Conservation (phyloP, 2,329 filamentous ascomycete species). For the Talaromyces verruculosus region DNA sequence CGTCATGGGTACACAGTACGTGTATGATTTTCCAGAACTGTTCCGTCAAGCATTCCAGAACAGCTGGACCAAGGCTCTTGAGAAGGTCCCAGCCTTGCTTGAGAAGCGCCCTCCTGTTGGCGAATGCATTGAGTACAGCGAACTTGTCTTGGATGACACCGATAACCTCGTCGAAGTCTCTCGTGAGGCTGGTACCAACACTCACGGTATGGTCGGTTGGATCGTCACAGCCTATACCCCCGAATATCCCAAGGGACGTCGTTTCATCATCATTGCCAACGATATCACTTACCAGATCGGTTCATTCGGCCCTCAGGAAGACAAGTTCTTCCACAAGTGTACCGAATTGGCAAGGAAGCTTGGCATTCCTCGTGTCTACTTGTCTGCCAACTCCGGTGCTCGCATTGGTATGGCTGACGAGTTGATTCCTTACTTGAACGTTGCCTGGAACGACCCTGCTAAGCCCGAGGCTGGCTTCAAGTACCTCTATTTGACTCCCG, state of each 20-base stretch:
- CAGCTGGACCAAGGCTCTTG: constrained; percentile 76
- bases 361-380: constrained; percentile 93
- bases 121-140: constrained; percentile 90
- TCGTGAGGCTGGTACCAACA: constrained; percentile 92
- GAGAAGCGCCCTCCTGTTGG: constrained; percentile 81
- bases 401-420: constrained; percentile 96
- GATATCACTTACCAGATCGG: constrained; percentile 99
- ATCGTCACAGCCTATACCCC: constrained; percentile 91
- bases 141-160: constrained; percentile 90
- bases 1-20: constrained; percentile 98
- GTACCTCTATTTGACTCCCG: constrained; percentile 89
- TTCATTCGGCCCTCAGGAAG: constrained; percentile 93
- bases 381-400: constrained; percentile 98
- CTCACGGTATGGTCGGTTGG: constrained; percentile 98
- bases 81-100: constrained; percentile 69
- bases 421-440: constrained; percentile 93
- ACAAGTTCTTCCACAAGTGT: constrained; percentile 99
- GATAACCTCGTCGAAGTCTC: constrained; percentile 91
- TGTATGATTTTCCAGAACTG: constrained; percentile 98
- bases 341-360: constrained; percentile 92
- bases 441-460: constrained; percentile 85
- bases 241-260: constrained; percentile 88
- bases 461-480: constrained; percentile 90
- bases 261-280: constrained; percentile 96
- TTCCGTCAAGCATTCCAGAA: constrained; percentile 98